Evolutionary conservation across 306 rosid species (phyloP).

Genomic region (Hippophae gyantsensis): DNA sequence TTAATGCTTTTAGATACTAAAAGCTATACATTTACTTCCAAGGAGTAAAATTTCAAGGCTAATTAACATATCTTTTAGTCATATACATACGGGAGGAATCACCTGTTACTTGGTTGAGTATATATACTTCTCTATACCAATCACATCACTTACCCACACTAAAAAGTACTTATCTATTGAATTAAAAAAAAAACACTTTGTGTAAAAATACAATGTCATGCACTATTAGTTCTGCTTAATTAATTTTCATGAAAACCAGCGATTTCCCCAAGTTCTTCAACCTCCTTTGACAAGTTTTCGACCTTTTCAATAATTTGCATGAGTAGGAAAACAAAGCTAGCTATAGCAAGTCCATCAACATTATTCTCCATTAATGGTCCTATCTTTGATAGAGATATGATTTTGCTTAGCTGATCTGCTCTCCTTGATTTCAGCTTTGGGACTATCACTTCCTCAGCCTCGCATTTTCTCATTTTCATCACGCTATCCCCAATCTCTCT

Average conservation of each 20-base stretch:
- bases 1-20: too few species aligned
- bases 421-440: slow-evolving; percentile 43
- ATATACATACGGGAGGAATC: too few species aligned
- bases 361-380: slow-evolving; percentile 20
- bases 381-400: slow-evolving; percentile 23
- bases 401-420: slow-evolving; percentile 27
- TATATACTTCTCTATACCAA: too few species aligned
- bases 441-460: slow-evolving; percentile 20
- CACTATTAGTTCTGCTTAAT: too few species aligned
- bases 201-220: too few species aligned
- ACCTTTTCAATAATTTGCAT: slow-evolving; percentile 49
- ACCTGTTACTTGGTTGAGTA: too few species aligned
- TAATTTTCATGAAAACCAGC: slow-evolving; percentile 30
- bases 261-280: slow-evolving; percentile 47
- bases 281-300: slow-evolving; percentile 44
- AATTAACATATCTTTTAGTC: too few species aligned
- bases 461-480: slow-evolving; percentile 42
- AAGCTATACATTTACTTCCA: too few species aligned
- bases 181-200: too few species aligned
- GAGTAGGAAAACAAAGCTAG: slow-evolving; percentile 40
- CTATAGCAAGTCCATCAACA: slow-evolving; percentile 35
- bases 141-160: too few species aligned
- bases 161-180: too few species aligned
- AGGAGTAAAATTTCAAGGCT: too few species aligned
- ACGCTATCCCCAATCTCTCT: slow-evolving; percentile 66